phyloP scores from a whole-genome alignment of 2,329 filamentous ascomycete genomes.

The Cryoendolithus antarcticus region DNA sequence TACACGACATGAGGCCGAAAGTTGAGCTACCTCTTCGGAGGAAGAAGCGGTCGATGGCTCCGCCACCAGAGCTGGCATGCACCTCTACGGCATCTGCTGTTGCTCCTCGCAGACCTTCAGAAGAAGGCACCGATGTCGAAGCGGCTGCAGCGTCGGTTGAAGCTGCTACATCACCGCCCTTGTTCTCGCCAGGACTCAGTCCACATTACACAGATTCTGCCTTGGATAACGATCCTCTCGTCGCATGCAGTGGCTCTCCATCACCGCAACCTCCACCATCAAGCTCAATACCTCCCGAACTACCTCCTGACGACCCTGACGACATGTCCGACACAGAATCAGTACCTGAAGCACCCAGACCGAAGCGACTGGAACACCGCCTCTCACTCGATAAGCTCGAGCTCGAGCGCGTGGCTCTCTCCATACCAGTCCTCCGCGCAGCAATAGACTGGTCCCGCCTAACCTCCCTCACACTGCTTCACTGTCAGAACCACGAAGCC shows the following conservation, averaged over 20 bases:
- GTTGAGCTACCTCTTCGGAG: conserved; percentile 1
- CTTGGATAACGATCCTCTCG: conserved; percentile 8
- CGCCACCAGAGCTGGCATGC: too few species aligned
- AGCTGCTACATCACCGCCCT: background rate
- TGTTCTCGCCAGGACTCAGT: conserved; percentile 1
- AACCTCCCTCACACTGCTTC: conserved; percentile 59
- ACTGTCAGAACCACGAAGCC: conserved; percentile 59
- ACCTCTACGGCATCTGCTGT: too few species aligned
- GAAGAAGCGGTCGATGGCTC: background rate
- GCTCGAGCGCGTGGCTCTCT: conserved; percentile 63
- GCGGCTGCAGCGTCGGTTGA: conserved; percentile 1
- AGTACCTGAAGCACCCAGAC: background rate
- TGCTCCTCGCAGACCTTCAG: too few species aligned
- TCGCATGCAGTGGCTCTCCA: conserved; percentile 8
- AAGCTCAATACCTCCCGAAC: conserved; percentile 1
- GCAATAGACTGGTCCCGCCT: conserved; percentile 64
- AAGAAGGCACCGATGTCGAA: background rate
- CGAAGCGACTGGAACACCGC: conserved; percentile 34
- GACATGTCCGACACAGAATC: background rate
- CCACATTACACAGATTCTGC: conserved; percentile 1
- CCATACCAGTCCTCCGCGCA: conserved; percentile 54
- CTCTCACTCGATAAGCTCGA: conserved; percentile 60
- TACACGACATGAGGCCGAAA: conserved; percentile 43
- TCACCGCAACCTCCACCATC: conserved; percentile 4
- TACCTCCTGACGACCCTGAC: conserved; percentile 5